Base-by-base conservation (phyloP, 306 rosid genomes). In the Vigna reflexopilosa region DNA sequence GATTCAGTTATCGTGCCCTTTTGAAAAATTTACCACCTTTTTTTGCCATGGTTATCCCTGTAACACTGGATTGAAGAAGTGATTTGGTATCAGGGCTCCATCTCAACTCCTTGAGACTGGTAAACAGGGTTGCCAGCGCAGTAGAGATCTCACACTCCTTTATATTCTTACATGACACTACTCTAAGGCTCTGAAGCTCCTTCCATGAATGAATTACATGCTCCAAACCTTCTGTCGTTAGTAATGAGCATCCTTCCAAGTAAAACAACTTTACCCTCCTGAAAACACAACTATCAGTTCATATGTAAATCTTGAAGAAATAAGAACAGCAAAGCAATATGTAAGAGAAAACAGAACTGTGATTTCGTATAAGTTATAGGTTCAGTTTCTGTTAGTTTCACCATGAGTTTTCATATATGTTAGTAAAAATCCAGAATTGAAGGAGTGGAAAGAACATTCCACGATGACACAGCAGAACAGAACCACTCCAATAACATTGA, bases 11-110 rank as follows among this genome's bases (percentile, higher is more conserved):
- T 67, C 88, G 85, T 10, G 83, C 79, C 81, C 86, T 93, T 86
- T 86, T 93, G 87, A 95, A 91, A 82, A 95, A 95, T 77, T 83
- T 88, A 40, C 94, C 84, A 34, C 99, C 98, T 86, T 84, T 95
- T 91, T 90, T 95, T 51, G 98, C 99, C 72, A 93, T 83, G 86
- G 51, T 69, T 12, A 80, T 75, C 59, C 93, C 95, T 13, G 56
- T 70, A 44, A 87, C 83, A 77, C 84, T 90, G 34, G 96, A 89
- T 72, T 85, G 80, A 70, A 89, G 93, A 57, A 82, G 94, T 63
- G 96, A 96, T 84, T 83, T 96, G 77, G 91, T 83, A 64, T 96
- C 91, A 40, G 98, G 99, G 57, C 96, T 86, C 99, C 99, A 96
- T 87, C 62, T 87, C 93, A 96, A 67, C 69, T 93, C 99, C 81